Conservation (phyloP, 345 rosid species). For the Noccaea caerulescens region DNA sequence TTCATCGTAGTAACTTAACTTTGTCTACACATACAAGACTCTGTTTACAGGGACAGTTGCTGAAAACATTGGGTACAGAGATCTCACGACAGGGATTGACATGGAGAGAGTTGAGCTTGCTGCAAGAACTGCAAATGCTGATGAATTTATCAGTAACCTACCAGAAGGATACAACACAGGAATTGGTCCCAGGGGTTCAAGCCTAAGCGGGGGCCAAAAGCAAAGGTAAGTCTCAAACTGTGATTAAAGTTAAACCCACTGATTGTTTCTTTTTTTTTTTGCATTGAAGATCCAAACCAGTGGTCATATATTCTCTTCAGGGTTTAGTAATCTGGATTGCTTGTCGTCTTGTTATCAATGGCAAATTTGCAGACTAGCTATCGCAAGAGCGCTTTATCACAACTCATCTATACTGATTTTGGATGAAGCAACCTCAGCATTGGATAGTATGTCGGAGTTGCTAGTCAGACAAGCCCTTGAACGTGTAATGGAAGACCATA, state of each 20-base stretch:
- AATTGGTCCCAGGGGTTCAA: conserved; percentile 89
- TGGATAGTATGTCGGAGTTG: conserved; percentile 87
- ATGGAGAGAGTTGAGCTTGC: conserved; percentile 78
- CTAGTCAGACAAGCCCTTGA: conserved; percentile 87
- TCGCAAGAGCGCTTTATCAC: conserved; percentile 91
- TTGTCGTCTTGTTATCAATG: conserved; percentile 5
- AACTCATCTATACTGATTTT: conserved; percentile 76
- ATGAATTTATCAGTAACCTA: conserved; percentile 78
- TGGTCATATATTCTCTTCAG: neutral
- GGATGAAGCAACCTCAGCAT: conserved; percentile 98
- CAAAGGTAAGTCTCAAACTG: conserved; percentile 63
- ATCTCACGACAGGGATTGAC: conserved; percentile 62
- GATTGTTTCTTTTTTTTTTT: conserved; percentile 1
- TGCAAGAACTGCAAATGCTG: conserved; percentile 82
- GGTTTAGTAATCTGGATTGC: conserved; percentile 13
- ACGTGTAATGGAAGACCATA: conserved; percentile 74
- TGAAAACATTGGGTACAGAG: conserved; percentile 92
- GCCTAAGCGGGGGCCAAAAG: conserved; percentile 93
- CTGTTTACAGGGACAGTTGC: conserved; percentile 94
- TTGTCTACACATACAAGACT: conserved; percentile 51
- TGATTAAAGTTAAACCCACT: neutral
- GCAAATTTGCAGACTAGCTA: conserved; percentile 69
- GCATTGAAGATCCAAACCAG: neutral
- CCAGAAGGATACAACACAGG: conserved; percentile 75
- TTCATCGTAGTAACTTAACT: conserved; percentile 32